Evolutionary conservation across 192 early-diverging fungal genomes (phyloP).

Genomic region (Obelidium mucronatum): DNA sequence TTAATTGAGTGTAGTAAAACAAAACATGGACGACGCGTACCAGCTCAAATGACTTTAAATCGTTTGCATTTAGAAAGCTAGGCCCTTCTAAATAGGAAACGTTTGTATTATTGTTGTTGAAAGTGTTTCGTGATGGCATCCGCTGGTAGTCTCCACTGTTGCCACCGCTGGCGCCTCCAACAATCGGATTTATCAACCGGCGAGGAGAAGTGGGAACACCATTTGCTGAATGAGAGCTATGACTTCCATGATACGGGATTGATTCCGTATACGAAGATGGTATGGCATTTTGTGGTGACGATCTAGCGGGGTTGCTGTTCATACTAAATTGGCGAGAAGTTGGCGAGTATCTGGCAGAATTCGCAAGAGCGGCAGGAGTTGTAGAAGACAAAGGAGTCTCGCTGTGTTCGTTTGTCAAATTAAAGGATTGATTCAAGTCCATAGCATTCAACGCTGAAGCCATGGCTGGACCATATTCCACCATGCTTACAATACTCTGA

Average conservation of each 20-base stretch:
- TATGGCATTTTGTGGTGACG: not conserved
- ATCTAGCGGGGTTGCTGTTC: not conserved
- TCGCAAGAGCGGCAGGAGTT: not conserved
- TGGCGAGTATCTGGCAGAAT: not conserved
- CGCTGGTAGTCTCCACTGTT: too few relatives aligned
- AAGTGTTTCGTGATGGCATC: too few relatives aligned
- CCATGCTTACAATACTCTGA: conserved; percentile 53
- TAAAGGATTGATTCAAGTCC: conserved; percentile 45
- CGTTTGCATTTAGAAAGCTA: conserved; percentile 34
- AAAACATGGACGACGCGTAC: conserved; percentile 31
- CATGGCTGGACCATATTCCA: conserved; percentile 44
- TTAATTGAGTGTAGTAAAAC: conserved; percentile 9
- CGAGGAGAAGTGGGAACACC: not conserved
- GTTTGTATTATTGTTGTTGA: conserved; percentile 1
- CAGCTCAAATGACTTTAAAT: conserved; percentile 40
- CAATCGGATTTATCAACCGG: not conserved
- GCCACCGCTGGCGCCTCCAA: too few relatives aligned
- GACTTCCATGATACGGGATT: too few relatives aligned
- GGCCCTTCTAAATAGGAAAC: conserved; percentile 20
- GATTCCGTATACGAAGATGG: too few relatives aligned
- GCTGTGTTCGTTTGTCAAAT: not conserved
- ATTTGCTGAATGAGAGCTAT: not conserved
- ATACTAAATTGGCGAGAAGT: not conserved
- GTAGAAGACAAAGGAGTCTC: not conserved
- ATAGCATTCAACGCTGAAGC: conserved; percentile 3